A percentile compares a stretch with the other conserved stretches of the same genome.
phyloP scores from a whole-genome alignment of 495 filamentous ascomycete genomes.

The Penicillium bovifimosum region DNA sequence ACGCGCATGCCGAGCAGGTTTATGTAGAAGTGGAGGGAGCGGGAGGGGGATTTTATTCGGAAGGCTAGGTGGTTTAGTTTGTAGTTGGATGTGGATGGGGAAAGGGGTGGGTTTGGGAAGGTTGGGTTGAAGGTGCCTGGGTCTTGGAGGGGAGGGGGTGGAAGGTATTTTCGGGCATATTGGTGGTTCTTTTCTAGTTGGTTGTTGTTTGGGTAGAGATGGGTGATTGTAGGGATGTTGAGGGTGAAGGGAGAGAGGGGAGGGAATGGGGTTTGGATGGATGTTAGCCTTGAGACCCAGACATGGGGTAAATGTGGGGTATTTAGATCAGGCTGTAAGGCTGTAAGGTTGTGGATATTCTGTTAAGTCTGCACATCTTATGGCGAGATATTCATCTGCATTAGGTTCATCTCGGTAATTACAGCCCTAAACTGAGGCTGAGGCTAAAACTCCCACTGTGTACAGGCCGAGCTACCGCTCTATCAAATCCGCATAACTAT shows the following conservation, averaged over 20 bases:
- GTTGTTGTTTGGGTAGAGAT: too few relatives aligned
- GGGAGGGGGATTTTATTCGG: slow-evolving; percentile 33
- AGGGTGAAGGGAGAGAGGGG: too few relatives aligned
- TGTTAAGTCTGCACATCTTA: not conserved
- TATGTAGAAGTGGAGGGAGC: slow-evolving; percentile 42
- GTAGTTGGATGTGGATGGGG: slow-evolving; percentile 34
- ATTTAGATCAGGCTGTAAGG: too few relatives aligned
- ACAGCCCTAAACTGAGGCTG: not conserved
- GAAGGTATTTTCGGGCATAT: slow-evolving; percentile 12
- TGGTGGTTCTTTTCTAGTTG: too few relatives aligned
- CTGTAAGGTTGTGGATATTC: too few relatives aligned
- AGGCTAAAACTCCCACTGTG: not conserved
- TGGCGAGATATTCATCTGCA: not conserved
- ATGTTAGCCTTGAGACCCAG: too few relatives aligned
- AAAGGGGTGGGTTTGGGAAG: slow-evolving; percentile 23
- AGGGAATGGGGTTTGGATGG: too few relatives aligned
- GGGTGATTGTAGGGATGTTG: too few relatives aligned
- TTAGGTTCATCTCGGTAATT: too few relatives aligned
- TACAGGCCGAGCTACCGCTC: too few relatives aligned
- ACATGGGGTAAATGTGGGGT: too few relatives aligned
- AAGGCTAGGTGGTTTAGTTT: slow-evolving; percentile 44
- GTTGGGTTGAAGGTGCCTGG: slow-evolving; percentile 27
- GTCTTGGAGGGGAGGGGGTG: slow-evolving; percentile 8
- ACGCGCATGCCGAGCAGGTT: slow-evolving; percentile 45
- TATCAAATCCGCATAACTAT: slow-evolving; percentile 59